Percentiles rank a stretch among this genome's conserved stretches.
phyloP scores from a whole-genome alignment of 1,139 yeast genomes.

The Pichia sp. region DNA sequence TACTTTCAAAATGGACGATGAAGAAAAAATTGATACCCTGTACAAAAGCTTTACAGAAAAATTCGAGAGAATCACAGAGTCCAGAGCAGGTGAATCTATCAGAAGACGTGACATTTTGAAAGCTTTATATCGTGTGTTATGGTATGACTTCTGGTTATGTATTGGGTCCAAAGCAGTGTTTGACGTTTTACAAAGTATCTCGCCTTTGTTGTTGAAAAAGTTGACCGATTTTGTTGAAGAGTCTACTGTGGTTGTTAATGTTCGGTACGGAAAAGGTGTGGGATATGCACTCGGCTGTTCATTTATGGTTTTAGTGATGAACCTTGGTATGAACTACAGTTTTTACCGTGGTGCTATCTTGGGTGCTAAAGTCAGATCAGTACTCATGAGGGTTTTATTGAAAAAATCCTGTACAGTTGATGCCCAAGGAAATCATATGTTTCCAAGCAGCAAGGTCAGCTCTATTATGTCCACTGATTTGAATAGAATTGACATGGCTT shows the following conservation, averaged over 20 bases:
- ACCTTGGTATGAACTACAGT: slow-evolving; percentile 26
- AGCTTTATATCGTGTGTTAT: background rate
- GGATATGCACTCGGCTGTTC: slow-evolving; percentile 54
- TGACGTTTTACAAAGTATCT: slow-evolving; percentile 26
- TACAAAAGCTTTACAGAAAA: slow-evolving; percentile 13
- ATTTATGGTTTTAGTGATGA: slow-evolving; percentile 36
- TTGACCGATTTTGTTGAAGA: slow-evolving; percentile 41
- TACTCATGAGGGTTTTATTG: background rate
- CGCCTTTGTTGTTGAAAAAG: slow-evolving; percentile 40
- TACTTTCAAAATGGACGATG: slow-evolving; percentile 33
- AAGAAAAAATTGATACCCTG: slow-evolving; percentile 32
- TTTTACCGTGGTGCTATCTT: background rate
- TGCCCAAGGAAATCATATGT: background rate
- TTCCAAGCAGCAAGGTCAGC: slow-evolving; percentile 28
- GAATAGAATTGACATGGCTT: slow-evolving; percentile 66
- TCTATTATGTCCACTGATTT: slow-evolving; percentile 72
- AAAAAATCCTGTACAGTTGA: background rate
- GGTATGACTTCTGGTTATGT: background rate
- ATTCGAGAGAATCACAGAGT: too few relatives aligned
- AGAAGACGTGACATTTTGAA: too few relatives aligned
- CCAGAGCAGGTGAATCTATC: too few relatives aligned
- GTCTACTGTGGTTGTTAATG: slow-evolving; percentile 20
- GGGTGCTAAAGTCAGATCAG: background rate
- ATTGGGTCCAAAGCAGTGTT: background rate
- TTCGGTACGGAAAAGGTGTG: slow-evolving; percentile 39